Percentiles rank a stretch among this genome's conserved stretches.
phyloP scores from a whole-genome alignment of 2,329 filamentous ascomycete genomes.

The Diaporthe batatas region DNA sequence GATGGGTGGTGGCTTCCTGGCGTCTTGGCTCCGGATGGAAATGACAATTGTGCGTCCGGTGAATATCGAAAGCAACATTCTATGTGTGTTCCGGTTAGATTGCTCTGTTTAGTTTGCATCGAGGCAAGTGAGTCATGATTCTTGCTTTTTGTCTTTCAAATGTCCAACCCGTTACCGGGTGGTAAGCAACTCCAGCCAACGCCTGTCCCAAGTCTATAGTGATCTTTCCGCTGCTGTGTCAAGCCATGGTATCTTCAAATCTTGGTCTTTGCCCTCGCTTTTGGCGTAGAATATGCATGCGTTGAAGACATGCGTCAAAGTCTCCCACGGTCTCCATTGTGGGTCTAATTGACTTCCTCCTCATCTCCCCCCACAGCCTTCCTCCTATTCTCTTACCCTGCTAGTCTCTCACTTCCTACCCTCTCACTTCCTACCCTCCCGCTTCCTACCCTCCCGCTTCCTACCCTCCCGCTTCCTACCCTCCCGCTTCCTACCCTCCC shows the following conservation, averaged over 20 bases:
- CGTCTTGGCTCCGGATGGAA: slow-evolving; percentile 30
- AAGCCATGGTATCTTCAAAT: slow-evolving; percentile 24
- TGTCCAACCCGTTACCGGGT: not conserved
- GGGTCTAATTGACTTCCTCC: no score
- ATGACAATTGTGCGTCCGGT: not conserved
- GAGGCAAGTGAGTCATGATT: not conserved
- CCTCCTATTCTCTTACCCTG: no score
- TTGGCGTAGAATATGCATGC: not conserved
- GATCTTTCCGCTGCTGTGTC: not conserved
- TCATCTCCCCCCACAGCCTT: no score
- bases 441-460: no score
- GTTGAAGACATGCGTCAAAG: not conserved
- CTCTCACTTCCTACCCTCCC: no score
- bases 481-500: no score
- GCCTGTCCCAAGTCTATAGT: slow-evolving; percentile 25
- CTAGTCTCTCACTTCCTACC: no score
- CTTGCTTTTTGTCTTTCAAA: not conserved
- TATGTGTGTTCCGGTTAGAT: slow-evolving; percentile 2
- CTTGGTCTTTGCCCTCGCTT: not conserved
- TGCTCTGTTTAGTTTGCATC: not conserved
- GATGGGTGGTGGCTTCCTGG: slow-evolving; percentile 30
- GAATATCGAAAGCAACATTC: slow-evolving; percentile 15
- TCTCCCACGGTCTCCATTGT: not conserved
- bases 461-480: no score
- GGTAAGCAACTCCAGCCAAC: not conserved